Conservation (phyloP, 306 rosid genomes). For the Canavalia ensiformis region DNA sequence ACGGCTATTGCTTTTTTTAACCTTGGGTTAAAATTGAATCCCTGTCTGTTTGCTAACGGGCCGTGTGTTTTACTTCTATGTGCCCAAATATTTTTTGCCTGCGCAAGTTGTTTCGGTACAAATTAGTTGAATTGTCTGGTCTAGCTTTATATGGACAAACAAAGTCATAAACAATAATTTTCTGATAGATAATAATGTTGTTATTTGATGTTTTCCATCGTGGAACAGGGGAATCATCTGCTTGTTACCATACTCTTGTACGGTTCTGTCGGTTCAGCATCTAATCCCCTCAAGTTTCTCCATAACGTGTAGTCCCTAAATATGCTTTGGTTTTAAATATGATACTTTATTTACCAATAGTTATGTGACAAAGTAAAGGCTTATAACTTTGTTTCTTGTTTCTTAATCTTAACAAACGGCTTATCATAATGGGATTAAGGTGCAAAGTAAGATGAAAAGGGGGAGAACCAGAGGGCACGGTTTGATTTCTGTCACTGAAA, state of each 20-base stretch:
- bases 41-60: no score
- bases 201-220: conserved; percentile 9
- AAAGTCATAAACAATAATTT: background rate
- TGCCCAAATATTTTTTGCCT: background rate
- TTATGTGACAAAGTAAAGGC: background rate
- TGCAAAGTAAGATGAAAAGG: background rate
- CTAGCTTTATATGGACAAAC: conserved; percentile 3
- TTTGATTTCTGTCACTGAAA: background rate
- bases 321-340: conserved; percentile 6
- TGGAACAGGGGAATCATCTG: conserved; percentile 9
- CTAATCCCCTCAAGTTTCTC: background rate
- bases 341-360: conserved; percentile 12
- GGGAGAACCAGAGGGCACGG: background rate
- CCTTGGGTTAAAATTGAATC: background rate
- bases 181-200: background rate
- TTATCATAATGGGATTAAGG: background rate
- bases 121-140: background rate
- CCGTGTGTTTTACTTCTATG: background rate
- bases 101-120: background rate
- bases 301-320: background rate
- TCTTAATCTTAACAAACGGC: background rate
- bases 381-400: background rate
- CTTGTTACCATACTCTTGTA: background rate
- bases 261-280: background rate
- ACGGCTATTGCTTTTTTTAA: background rate